Evolutionary conservation across 2,329 filamentous ascomycete genomes (phyloP), one percentile per base, ranked within the genome.

Genomic region (Cladophialophora bantiana): DNA sequence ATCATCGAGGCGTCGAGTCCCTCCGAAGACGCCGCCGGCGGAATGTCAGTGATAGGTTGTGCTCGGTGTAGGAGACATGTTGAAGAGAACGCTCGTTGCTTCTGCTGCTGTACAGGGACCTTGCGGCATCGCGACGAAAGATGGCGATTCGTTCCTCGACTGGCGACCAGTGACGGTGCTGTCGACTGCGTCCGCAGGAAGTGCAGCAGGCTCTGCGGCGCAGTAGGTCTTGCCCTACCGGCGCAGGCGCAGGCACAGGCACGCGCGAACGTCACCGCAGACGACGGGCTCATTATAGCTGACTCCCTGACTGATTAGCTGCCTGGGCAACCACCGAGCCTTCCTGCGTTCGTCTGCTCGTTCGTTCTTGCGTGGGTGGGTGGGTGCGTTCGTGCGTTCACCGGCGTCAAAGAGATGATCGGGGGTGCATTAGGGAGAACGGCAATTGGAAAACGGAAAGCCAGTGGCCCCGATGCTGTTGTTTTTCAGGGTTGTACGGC

Each of bases 181-280:
- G 50, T 15, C 32, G 26, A 35, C 50, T 15, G 26, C 26, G 26
- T 26, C 26, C 26, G 26, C 26, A 26, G 26, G 26, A 26, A 2
- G 26, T 2, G 40, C 40, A 12, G 40, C 40, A 45, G 40, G 40
- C 40, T 45, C 40, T 12, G 50, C 50, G 50, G 26, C 20, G 50
- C 50, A 20, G 12, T 5, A 15, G 26, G 7, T 20, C 26, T 55
- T 7, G 31, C 34, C 7, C 52, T 31, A 31, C 52, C 10, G 4
- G 59, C 13, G 38, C 34, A 15, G 52, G 31, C 20, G n/a, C 50
- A 35, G 60, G 45, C 42, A 66, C 67, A 66, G n/a, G 66, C 62
- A 31, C 67, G 67, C 35, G 64, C 36, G 52, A 66, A 64, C n/a
- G 13, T 59, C 55, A 60, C 66, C 12, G 67, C 63, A 31, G 64